Evolutionary conservation across 1,284 basidiomycete genomes (phyloP).

Genomic region (Mixia osmundae): DNA sequence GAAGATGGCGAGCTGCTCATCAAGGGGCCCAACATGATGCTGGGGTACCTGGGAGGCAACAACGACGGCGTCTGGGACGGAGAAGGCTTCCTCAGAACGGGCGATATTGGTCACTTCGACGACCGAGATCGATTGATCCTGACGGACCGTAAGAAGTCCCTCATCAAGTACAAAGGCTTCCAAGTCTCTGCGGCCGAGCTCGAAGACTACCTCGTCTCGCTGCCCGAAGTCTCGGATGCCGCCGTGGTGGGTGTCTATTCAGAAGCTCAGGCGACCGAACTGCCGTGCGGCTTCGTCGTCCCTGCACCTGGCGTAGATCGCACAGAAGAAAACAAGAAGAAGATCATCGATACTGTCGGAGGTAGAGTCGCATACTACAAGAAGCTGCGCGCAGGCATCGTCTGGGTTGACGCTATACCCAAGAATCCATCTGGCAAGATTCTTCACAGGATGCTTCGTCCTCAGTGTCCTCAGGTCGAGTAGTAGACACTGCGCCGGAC

Average conservation of each 20-base stretch:
- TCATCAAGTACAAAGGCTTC: conserved; percentile 20
- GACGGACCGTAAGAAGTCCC: conserved; percentile 15
- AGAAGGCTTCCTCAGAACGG: too few relatives aligned
- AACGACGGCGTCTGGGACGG: too few relatives aligned
- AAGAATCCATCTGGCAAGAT: conserved; percentile 13
- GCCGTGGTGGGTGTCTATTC: conserved; percentile 17
- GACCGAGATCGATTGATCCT: conserved; percentile 11
- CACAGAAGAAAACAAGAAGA: conserved; percentile 11
- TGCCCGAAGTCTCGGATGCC: conserved; percentile 18
- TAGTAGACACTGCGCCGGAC: too few relatives aligned
- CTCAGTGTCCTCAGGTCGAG: too few relatives aligned
- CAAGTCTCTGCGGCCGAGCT: conserved; percentile 21
- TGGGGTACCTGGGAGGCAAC: conserved; percentile 22
- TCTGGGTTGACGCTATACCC: conserved; percentile 9
- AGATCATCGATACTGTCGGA: conserved; percentile 6
- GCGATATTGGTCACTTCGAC: conserved; percentile 18
- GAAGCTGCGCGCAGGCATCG: conserved; percentile 13
- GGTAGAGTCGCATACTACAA: not conserved
- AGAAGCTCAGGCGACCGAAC: conserved; percentile 17
- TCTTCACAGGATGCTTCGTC: too few relatives aligned
- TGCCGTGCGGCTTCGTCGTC: conserved; percentile 15
- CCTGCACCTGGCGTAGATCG: too few relatives aligned
- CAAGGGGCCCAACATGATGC: conserved; percentile 12
- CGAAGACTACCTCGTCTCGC: conserved; percentile 18
- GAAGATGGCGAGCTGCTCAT: conserved; percentile 15